phyloP scores from a whole-genome alignment of 2,329 filamentous ascomycete genomes.

The Torrubiellomyces zombiae region DNA sequence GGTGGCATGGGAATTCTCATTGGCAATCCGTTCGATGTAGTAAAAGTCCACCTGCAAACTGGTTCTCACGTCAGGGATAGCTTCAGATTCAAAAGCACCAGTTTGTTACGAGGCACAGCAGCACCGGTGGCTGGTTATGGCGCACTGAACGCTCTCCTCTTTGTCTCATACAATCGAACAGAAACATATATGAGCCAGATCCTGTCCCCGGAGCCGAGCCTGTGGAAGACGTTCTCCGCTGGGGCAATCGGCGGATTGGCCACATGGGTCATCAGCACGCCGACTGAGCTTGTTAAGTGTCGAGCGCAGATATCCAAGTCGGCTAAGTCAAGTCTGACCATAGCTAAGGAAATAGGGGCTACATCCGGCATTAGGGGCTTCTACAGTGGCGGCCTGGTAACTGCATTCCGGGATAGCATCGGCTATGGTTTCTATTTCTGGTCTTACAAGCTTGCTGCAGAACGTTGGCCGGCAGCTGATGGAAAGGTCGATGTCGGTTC shows the following conservation, averaged over 20 bases:
- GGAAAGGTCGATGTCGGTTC: too few relatives aligned
- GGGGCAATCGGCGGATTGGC: slow-evolving; percentile 70
- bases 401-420: slow-evolving; percentile 66
- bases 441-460: slow-evolving; percentile 67
- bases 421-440: slow-evolving; percentile 98
- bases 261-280: slow-evolving; percentile 72
- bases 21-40: slow-evolving; percentile 68
- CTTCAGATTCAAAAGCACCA: slow-evolving; percentile 11
- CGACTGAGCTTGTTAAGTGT: slow-evolving; percentile 84
- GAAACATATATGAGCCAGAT: slow-evolving; percentile 39
- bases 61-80: slow-evolving; percentile 3
- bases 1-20: slow-evolving; percentile 76
- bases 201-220: slow-evolving; percentile 22
- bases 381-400: slow-evolving; percentile 69
- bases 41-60: slow-evolving; percentile 53
- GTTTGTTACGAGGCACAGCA: slow-evolving; percentile 48
- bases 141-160: slow-evolving; percentile 77
- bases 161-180: slow-evolving; percentile 80
- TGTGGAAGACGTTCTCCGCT: slow-evolving; percentile 59
- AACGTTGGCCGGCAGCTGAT: slow-evolving; percentile 33
- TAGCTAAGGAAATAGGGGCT: slow-evolving; percentile 44
- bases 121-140: slow-evolving; percentile 83
- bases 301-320: slow-evolving; percentile 50
- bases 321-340: slow-evolving; percentile 40
- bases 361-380: slow-evolving; percentile 48